Percentiles rank a stretch among this genome's conserved stretches.
phyloP scores from a whole-genome alignment of 2,329 filamentous ascomycete species.

The Cryphonectria carpinicola region DNA sequence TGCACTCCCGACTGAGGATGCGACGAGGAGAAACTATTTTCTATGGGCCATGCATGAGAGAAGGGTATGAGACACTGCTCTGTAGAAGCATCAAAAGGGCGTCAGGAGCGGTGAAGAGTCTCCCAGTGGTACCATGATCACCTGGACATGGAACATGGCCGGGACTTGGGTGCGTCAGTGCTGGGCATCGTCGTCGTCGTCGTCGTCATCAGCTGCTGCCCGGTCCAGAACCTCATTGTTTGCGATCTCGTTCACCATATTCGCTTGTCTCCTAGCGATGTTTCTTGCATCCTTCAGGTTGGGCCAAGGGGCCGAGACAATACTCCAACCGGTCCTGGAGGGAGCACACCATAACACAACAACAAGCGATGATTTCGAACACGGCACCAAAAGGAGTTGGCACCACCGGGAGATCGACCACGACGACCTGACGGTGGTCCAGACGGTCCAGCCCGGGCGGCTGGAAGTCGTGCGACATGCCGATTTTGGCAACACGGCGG shows the following conservation, averaged over 20 bases:
- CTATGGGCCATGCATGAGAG: neutral
- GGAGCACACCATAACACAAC: neutral
- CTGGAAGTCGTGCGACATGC: conserved; percentile 26
- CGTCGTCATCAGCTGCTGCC: neutral
- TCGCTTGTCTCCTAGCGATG: neutral
- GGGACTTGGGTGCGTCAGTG: neutral
- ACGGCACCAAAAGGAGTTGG: conserved; percentile 10
- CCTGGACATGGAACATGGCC: neutral
- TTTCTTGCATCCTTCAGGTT: neutral
- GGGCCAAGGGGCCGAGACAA: too few relatives aligned
- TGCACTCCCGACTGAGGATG: neutral
- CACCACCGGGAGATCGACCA: conserved; percentile 18
- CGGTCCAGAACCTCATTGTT: neutral
- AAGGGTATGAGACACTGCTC: neutral
- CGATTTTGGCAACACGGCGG: conserved; percentile 10
- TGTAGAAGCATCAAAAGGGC: neutral
- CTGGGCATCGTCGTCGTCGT: neutral
- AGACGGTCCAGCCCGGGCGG: conserved; percentile 24
- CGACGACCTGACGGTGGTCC: conserved; percentile 12
- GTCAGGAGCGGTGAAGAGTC: neutral
- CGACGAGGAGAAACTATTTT: neutral
- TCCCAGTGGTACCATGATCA: neutral
- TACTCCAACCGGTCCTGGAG: neutral
- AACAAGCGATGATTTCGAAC: neutral
- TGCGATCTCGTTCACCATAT: neutral